Base-by-base conservation (phyloP, 495 filamentous ascomycete genomes). In the Aspergillus kassunensis region DNA sequence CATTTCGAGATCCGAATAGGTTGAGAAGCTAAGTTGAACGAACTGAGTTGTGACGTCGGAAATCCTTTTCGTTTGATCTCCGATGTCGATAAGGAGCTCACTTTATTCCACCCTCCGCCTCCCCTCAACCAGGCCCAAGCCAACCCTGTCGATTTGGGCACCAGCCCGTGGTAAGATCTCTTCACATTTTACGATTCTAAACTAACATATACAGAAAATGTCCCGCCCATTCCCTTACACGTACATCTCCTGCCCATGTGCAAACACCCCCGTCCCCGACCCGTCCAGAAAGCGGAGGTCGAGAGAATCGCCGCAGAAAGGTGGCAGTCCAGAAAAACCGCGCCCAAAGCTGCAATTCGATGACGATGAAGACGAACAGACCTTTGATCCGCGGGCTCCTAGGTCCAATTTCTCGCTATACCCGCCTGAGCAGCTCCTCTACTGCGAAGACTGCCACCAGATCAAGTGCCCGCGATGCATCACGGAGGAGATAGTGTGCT, bases 361-460 rank as follows among this genome's bases (percentile, higher is more conserved):
- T n/a, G 80, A 81, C 9, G 80, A 86, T 8, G 83, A 89, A 27
- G 87, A 92, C 49, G 89, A 90, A 27, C 74, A 76, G 54, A 86
- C 88, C 11, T 97, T 98, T 63, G 86, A 98, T 60, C 91, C 95
- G 0, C 80, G 86, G 34, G 83, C 85, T 25, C 81, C 88, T 2
- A 82, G 95, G 6, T 85, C 92, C 29, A 92, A 88, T 64, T 96
- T 87, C 73, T 88, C 88, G 34, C 76, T 98, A 29, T 96, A 90
- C 66, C 91, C 92, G 0, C 81, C 96, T n/a, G 91, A 97, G 60
- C 88, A 93, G 60, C 81, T 98, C 7, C 78, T 96, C 10, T 97
- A 91, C 69, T 98, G 93, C 70, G 90, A 95, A 62, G 95, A 97
- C 65, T 98, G 93, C 65, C 89, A 93, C 56, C 85, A 95, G 70